phyloP scores from a whole-genome alignment of 768 basidiomycete genomes.

The Fomitopsis pulvina region DNA sequence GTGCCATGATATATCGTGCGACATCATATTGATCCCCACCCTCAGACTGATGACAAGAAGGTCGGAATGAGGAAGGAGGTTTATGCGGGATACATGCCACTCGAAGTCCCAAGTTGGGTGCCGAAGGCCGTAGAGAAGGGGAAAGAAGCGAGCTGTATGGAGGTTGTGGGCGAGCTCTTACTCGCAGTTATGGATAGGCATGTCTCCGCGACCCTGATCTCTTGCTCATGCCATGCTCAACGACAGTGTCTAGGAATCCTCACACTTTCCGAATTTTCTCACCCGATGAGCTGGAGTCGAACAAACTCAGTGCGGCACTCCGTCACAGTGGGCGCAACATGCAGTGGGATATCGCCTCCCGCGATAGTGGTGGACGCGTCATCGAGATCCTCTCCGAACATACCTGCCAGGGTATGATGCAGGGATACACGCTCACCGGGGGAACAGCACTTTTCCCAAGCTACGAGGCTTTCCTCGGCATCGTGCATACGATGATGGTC shows the following conservation, averaged over 20 bases:
- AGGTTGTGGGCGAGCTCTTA: conserved; percentile 52
- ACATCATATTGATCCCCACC: not conserved
- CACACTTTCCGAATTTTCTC: conserved; percentile 82
- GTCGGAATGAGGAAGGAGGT: conserved; percentile 68
- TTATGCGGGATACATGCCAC: conserved; percentile 53
- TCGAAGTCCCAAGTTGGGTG: conserved; percentile 64
- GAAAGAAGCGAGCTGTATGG: conserved; percentile 71
- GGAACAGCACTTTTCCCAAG: conserved; percentile 81
- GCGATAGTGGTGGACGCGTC: conserved; percentile 72
- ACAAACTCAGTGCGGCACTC: conserved; percentile 82
- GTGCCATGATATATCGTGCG: not conserved
- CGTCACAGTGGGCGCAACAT: conserved; percentile 65
- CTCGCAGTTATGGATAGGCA: conserved; percentile 50
- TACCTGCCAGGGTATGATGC: conserved; percentile 85
- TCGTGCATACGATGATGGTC: conserved; percentile 85
- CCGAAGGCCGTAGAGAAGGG: conserved; percentile 45
- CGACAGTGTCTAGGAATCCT: conserved; percentile 49
- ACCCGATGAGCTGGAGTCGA: conserved; percentile 82
- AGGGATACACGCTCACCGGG: conserved; percentile 90
- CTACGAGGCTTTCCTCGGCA: conserved; percentile 89
- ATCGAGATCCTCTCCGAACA: conserved; percentile 88
- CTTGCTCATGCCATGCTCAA: not conserved
- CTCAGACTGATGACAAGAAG: conserved; percentile 40
- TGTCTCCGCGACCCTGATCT: conserved; percentile 15
- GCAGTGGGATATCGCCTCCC: conserved; percentile 73